Percentiles rank a stretch among this genome's conserved stretches.
Evolutionary conservation across 495 filamentous ascomycete species (phyloP).

Genomic region (Aspergillus cavernicola): DNA sequence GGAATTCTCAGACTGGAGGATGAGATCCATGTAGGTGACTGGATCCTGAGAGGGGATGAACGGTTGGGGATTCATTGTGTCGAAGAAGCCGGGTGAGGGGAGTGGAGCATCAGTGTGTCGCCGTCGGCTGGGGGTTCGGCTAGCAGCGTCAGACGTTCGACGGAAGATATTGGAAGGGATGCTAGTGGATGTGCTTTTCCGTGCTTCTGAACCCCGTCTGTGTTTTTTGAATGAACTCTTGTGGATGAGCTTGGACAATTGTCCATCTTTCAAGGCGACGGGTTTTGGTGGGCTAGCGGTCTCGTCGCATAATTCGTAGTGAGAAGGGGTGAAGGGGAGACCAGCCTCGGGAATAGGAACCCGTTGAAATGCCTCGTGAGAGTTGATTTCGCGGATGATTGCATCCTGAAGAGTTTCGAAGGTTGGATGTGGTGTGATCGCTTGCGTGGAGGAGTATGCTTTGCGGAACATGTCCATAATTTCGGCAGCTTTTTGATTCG

Average conservation of each 20-base stretch:
- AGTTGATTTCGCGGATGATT: constrained; percentile 47
- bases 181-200: constrained; percentile 35
- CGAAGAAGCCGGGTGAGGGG: constrained; percentile 33
- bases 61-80: constrained; percentile 12
- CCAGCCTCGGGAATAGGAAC: constrained; percentile 36
- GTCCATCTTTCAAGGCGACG: constrained; percentile 26
- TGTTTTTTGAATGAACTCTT: constrained; percentile 36
- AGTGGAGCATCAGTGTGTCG: constrained; percentile 41
- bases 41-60: constrained; percentile 15
- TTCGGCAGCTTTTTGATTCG: constrained; percentile 33
- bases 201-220: constrained; percentile 27
- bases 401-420: constrained; percentile 46
- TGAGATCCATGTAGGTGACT: constrained; percentile 37
- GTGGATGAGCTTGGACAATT: constrained; percentile 29
- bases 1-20: constrained; percentile 22
- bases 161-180: constrained; percentile 26
- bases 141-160: constrained; percentile 9
- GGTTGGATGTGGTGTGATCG: constrained; percentile 34
- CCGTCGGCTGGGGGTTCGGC: constrained; percentile 22
- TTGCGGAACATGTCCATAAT: constrained; percentile 45
- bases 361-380: constrained; percentile 43
- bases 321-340: constrained; percentile 34
- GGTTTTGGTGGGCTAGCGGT: constrained; percentile 1
- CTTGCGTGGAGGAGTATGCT: constrained; percentile 31
- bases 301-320: constrained; percentile 23